These are phyloP conservation scores for Triglochin maritima DNA, from an alignment of 106 monocot genomes.

Conservation along the genomic window DNA sequence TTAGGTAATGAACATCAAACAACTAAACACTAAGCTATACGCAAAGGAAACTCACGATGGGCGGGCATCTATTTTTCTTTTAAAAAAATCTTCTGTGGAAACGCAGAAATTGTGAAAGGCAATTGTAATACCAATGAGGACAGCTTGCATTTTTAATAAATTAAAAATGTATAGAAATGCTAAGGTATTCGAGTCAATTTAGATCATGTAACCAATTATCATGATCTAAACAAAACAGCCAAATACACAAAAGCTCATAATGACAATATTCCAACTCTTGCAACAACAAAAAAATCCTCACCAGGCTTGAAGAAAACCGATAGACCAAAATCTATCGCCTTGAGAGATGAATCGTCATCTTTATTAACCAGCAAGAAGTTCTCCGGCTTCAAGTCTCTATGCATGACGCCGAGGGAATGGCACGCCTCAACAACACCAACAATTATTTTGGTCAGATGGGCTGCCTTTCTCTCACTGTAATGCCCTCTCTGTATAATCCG, in stretches of 20 bases:
- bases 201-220: no score
- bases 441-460: constrained; percentile 62
- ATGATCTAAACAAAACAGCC: no score
- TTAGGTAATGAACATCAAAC: no score
- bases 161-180: no score
- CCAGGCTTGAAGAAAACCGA: constrained; percentile 84
- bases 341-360: constrained; percentile 63
- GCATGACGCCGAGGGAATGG: constrained; percentile 89
- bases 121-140: no score
- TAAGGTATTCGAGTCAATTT: no score
- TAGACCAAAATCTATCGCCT: constrained; percentile 79
- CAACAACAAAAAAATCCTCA: constrained; percentile 1
- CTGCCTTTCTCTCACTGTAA: constrained; percentile 70
- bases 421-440: constrained; percentile 74
- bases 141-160: no score
- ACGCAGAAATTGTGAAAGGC: no score
- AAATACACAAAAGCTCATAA: background rate
- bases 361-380: constrained; percentile 58
- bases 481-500: constrained; percentile 70
- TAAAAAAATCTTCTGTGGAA: no score
- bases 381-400: constrained; percentile 84
- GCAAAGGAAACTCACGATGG: no score
- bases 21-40: no score
- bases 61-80: no score
- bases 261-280: background rate